Base-by-base conservation (phyloP, 306 rosid species). In the Benincasa hispida region DNA sequence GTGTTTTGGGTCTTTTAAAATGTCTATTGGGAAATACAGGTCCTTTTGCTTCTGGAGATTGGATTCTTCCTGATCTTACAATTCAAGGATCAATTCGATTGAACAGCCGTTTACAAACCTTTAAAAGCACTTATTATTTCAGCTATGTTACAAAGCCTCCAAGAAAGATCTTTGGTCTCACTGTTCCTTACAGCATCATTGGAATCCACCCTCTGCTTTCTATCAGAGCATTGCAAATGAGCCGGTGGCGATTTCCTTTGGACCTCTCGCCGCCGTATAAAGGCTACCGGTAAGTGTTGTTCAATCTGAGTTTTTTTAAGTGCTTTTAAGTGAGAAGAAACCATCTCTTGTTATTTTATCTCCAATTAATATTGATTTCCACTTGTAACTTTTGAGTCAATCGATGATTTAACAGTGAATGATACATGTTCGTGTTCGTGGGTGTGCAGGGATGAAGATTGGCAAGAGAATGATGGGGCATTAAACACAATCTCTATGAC, bases 381-480 rank as follows among this genome's bases (percentile, higher is more conserved):
- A 45, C 12, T 45, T 45, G 17, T 2, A 10, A 9, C 5, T 45
- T 45, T 45, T 45, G 5, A 2, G 0, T 45, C 51, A 45, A 45
- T 45, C 51, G 5, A 5, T 45, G 17, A 45, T 45, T 45, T 45
- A 45, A 1, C 1, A 2, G 18, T 13, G n/a, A n/a, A n/a, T n/a
- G n/a, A n/a, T n/a, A n/a, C n/a, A 45, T 12, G 5, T 2, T 4
- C 0, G 22, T 60, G 39, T 4, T 61, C 0, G 42, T 37, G 50
- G 35, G 12, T 42, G 61, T 86, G 84, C 87, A 94, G 99, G 85
- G 99, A 94, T 81, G 97, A 90, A 84, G 97, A 90, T 79, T 94
- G 99, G 99, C 92, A 85, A 73, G 97, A 90, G 78, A 94, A 94
- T 83, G 99, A 94, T 79, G 99, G 99, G 65, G 99, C 99, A 6